Evolutionary conservation across 352 stramenopile species (phyloP), one percentile per base, ranked within the genome.

Genomic region (Lagenidium giganteum): DNA sequence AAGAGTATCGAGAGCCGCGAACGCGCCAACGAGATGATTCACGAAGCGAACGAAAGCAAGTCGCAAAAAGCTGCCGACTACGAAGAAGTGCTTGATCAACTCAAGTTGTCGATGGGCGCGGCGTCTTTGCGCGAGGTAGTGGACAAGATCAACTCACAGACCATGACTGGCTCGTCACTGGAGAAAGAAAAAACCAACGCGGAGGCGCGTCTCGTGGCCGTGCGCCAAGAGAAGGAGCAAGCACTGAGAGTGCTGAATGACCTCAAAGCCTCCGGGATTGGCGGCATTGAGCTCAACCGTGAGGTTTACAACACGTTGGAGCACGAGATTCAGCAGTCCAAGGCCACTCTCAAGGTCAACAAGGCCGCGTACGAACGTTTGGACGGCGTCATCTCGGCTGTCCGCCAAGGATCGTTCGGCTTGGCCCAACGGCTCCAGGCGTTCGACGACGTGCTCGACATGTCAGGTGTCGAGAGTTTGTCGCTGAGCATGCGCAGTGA

Each of bases 251-350:
- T 61, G 12, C 64, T 90, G 7, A 88, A 89, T 21, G 79, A 90
- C 28, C 70, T 93, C 41, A 93, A 93, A 44, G 77, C 77, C 1
- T 89, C 76, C 2, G 76, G 77, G 9, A 83, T 84, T 26, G 76
- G 76, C 36, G 72, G 67, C 23, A 86, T 86, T 14, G 75, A 88
- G 38, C 67, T 91, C 40, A 88, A 86, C 11, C 74, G 78, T 8
- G 78, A 91, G 52, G 74, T 89, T 25, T 89, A 87, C 58, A 89
- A 86, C 41, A 78, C 73, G 11, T 56, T 89, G 8, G 77, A 89
- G 35, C 77, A 53, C 37, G 76, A 89, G 41, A 87, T 92, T 48
- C 70, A 82, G 45, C 70, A 87, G 26, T 70, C 73, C 7, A 84
- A 87, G 41, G 67, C 64, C 16, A 63, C 69, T 3, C 54, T 88